Evolutionary conservation across 2,329 filamentous ascomycete genomes (phyloP), one percentile per base, ranked within the genome.

Genomic region (Penicillium palitans): DNA sequence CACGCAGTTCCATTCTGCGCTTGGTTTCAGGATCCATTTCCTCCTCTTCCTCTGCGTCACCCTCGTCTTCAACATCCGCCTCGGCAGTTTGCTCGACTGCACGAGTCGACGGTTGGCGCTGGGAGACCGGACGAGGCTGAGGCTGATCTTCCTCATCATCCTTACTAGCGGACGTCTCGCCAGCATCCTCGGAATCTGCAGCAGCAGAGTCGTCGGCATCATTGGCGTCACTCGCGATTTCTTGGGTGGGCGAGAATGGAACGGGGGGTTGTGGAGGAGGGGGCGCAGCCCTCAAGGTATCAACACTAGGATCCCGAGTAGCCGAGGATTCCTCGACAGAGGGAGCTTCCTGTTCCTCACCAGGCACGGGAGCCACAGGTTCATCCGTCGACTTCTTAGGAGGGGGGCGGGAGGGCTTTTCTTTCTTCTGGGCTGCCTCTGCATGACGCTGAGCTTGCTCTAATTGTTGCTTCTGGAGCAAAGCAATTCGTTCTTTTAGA

Each of bases 401-500:
- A 27, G 87, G 80, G 29, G 87, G 86, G 53, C 88, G 87, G 78
- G 93, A 96, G 12, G 90, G 87, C 76, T 96, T 96, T 68, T 96
- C 91, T 74, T 96, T 93, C 79, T 90, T 96, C 56, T 87, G 82
- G 21, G 83, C 82, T 17, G 88, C 85, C 39, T 95, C 91, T 8
- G 90, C 90, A 75, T 93, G 90, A 52, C 93, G 84, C 62, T 89
- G 84, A 6, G 93, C 91, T 72, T 95, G 91, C 71, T 98, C 95
- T 72, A 91, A 81, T 75, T 99, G 95, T 74, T 98, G 92, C 72
- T 90, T 93, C 74, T 99, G 95, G 17, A 99, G 81, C 52, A 96
- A 80, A 29, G 95, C 95, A 77, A 99, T 97, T 61, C 95, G 86
- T 74, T 99, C 95, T 76, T 98, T 99, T 61, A 99, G 76, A 66